Evolutionary conservation across 495 filamentous ascomycete species (phyloP).

Genomic region (Daldinia decipiens): DNA sequence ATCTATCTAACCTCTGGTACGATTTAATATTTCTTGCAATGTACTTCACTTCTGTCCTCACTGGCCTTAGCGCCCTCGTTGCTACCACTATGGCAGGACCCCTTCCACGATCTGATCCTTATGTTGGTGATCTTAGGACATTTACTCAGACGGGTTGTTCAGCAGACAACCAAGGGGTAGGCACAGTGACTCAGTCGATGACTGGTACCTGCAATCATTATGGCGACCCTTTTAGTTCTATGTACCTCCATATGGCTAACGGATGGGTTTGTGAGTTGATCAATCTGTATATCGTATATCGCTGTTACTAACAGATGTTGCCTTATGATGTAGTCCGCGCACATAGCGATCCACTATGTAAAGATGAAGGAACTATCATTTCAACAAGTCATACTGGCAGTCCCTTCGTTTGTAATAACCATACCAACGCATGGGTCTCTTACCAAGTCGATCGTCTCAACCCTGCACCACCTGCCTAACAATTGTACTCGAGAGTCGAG

Average conservation of each 20-base stretch:
- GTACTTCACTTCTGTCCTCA: slow-evolving; percentile 11
- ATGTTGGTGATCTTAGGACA: slow-evolving; percentile 37
- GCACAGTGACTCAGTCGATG: slow-evolving; percentile 39
- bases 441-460: slow-evolving; percentile 19
- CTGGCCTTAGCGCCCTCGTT: slow-evolving; percentile 11
- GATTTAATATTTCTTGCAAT: slow-evolving; percentile 11
- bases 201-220: slow-evolving; percentile 20
- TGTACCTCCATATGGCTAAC: slow-evolving; percentile 24
- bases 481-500: not conserved
- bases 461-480: not conserved
- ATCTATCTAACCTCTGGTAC: not conserved
- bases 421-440: slow-evolving; percentile 27
- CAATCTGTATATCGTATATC: too few species aligned
- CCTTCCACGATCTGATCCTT: slow-evolving; percentile 22
- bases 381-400: not conserved
- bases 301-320: slow-evolving; percentile 11
- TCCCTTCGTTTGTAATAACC: slow-evolving; percentile 33
- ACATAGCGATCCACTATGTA: slow-evolving; percentile 12
- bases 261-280: slow-evolving; percentile 35
- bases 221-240: slow-evolving; percentile 17
- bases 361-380: slow-evolving; percentile 28
- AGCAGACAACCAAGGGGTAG: slow-evolving; percentile 34
- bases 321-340: slow-evolving; percentile 27
- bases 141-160: slow-evolving; percentile 18
- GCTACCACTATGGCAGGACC: slow-evolving; percentile 2